Percentiles rank a stretch among this genome's conserved stretches.
phyloP scores from a whole-genome alignment of 2,329 filamentous ascomycete genomes.

The Rutstroemia sp. region DNA sequence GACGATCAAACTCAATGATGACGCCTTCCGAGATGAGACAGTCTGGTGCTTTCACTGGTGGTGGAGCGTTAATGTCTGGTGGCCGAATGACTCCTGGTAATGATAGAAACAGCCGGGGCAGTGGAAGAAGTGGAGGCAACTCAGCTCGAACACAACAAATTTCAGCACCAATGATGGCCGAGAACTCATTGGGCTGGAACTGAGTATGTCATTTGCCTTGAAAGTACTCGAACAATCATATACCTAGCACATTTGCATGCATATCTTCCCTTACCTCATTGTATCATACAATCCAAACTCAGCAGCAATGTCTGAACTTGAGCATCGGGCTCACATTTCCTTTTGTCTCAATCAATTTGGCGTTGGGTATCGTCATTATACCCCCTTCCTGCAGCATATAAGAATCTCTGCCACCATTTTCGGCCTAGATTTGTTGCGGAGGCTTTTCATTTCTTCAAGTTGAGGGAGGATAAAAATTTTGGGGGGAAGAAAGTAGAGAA shows the following conservation, averaged over 20 bases:
- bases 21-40: constrained; percentile 43
- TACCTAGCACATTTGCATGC: constrained; percentile 14
- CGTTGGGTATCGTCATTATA: constrained; percentile 26
- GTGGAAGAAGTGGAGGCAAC: constrained; percentile 35
- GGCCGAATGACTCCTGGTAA: constrained; percentile 30
- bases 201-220: constrained; percentile 33
- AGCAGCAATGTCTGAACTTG: constrained; percentile 16
- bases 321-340: constrained; percentile 22
- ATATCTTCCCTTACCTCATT: constrained; percentile 14
- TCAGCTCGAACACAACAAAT: constrained; percentile 59
- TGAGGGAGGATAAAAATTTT: background rate
- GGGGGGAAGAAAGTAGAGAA: background rate
- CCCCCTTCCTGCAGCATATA: constrained; percentile 24
- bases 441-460: constrained; percentile 17
- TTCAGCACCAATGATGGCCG: constrained; percentile 66
- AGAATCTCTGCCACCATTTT: constrained; percentile 22
- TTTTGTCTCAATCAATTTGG: constrained; percentile 25
- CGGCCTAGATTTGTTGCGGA: constrained; percentile 24
- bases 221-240: constrained; percentile 15
- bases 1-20: constrained; percentile 52
- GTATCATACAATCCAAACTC: constrained; percentile 20
- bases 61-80: constrained; percentile 34
- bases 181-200: constrained; percentile 73
- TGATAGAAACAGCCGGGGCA: constrained; percentile 48
- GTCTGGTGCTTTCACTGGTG: constrained; percentile 43